Conservation (phyloP, 176 grass and related monocot species). For the Rhynchospora tenuis region DNA sequence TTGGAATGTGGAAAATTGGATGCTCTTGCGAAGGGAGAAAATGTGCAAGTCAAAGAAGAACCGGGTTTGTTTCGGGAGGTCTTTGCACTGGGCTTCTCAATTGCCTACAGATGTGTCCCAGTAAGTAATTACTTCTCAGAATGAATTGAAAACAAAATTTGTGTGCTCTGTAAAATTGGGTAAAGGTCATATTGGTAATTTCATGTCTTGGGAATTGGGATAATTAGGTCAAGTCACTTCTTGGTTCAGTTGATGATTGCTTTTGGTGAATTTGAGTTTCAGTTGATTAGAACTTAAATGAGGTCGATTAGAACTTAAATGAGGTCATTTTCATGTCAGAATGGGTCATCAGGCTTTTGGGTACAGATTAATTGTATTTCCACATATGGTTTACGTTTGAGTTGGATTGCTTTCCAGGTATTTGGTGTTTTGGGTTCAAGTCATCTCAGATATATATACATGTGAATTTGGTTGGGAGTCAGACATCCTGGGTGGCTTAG, state of each 20-base stretch:
- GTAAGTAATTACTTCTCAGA: slow-evolving; percentile 31
- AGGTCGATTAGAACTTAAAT: neutral
- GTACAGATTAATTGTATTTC: neutral
- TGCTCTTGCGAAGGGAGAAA: slow-evolving; percentile 20
- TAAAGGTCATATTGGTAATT: neutral
- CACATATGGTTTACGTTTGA: neutral
- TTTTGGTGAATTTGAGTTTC: neutral
- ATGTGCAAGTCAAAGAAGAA: neutral
- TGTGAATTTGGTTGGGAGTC: neutral
- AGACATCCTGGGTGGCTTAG: neutral
- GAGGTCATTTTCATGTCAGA: neutral
- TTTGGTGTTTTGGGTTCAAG: neutral
- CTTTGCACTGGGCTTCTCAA: slow-evolving; percentile 55
- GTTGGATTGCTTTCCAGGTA: neutral
- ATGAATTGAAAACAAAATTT: neutral
- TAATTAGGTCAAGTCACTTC: neutral
- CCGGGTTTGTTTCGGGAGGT: slow-evolving; percentile 69
- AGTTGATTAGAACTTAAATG: neutral
- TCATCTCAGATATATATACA: neutral
- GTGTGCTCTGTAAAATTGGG: neutral
- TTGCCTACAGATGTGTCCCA: slow-evolving; percentile 63
- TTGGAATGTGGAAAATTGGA: slow-evolving; percentile 47
- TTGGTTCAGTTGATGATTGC: neutral
- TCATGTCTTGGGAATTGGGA: neutral
- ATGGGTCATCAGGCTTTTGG: neutral